These are phyloP conservation scores for Durusdinium trenchii DNA, from an alignment of 73 alveolate species.

Conservation along the genomic window DNA sequence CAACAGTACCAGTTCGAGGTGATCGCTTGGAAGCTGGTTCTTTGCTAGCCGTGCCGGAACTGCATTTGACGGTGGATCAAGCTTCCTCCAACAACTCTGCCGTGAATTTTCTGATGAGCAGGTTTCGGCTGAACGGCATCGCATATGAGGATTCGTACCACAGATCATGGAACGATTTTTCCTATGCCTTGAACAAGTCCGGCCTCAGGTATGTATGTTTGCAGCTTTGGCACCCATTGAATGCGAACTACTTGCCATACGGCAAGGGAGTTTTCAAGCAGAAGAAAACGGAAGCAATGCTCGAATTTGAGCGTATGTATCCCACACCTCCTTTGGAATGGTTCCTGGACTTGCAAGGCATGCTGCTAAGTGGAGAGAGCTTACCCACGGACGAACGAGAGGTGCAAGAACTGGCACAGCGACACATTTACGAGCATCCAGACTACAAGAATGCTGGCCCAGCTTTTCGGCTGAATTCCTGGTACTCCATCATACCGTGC, in stretches of 20 bases:
- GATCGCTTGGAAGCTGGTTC: neutral
- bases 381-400: neutral
- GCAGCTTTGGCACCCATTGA: neutral
- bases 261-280: neutral
- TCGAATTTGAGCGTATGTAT: neutral
- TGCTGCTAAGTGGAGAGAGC: neutral
- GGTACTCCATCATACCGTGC: neutral
- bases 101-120: neutral
- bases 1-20: no score
- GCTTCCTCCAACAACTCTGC: neutral
- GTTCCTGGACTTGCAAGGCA: neutral
- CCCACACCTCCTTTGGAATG: neutral
- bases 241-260: neutral
- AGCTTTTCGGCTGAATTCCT: neutral
- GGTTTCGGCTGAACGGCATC: neutral
- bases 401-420: neutral
- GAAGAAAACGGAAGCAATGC: neutral
- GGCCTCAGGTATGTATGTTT: neutral
- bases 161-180: neutral
- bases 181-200: neutral
- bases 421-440: neutral
- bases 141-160: neutral
- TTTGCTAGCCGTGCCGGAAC: neutral
- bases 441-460: neutral
- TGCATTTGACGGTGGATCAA: neutral